Evolutionary conservation across 306 rosid species (phyloP).

Genomic region (Aeschynomene evenia): DNA sequence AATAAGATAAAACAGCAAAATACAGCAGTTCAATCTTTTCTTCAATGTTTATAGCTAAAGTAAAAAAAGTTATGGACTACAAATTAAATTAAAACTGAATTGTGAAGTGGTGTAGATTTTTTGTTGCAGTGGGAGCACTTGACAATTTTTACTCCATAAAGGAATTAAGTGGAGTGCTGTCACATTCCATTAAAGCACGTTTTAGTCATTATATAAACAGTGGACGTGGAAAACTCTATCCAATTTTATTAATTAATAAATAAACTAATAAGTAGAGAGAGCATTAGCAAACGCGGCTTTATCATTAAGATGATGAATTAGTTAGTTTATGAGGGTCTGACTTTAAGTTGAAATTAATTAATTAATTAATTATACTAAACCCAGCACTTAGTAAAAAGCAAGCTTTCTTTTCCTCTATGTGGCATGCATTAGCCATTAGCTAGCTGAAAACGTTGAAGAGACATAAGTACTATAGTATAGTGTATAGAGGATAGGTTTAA

Average conservation of each 20-base stretch:
- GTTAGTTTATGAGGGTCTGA: constrained; percentile 21
- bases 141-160: not conserved
- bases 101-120: not conserved
- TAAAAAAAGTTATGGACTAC: no score
- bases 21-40: no score
- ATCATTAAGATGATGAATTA: not conserved
- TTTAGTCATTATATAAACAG: constrained; percentile 8
- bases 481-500: constrained; percentile 17
- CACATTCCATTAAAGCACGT: constrained; percentile 28
- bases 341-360: constrained; percentile 9
- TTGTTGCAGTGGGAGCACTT: not conserved
- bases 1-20: no score
- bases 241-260: not conserved
- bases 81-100: no score
- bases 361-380: no score
- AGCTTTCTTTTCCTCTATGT: not conserved
- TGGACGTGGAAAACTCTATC: constrained; percentile 2
- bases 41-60: no score
- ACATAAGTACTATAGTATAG: not conserved
- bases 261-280: not conserved
- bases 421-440: no score
- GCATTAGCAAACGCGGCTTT: constrained; percentile 14
- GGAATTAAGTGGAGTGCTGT: constrained; percentile 29
- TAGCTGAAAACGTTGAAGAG: constrained; percentile 27
- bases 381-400: constrained; percentile 15